Evolutionary conservation across 2,329 filamentous ascomycete species (phyloP), one percentile per base, ranked within the genome.

Genomic region (Colletotrichum tabaci): DNA sequence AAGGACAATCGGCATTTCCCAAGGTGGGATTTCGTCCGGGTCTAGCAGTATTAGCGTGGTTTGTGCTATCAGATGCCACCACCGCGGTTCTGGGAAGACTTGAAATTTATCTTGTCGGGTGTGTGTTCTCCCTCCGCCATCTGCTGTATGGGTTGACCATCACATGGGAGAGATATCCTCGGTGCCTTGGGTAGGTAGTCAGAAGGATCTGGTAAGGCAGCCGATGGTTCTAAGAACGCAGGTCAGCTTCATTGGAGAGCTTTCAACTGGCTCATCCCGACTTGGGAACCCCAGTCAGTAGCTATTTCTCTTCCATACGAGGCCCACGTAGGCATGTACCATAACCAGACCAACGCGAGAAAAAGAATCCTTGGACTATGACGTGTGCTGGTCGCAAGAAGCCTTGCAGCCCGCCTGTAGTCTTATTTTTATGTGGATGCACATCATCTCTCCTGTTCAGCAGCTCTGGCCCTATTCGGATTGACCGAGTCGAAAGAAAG

Each of bases 281-380:
- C 16, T 7, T 16, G 21, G 18, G 44, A 47, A n/a, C 18, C 8
- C 15, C 18, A 10, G 44, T 18, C 8, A n/a, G 44, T 18, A n/a
- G 16, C 4, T 4, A 9, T n/a, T 47, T 35, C 35, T 35, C 35
- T 35, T 18, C 44, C 44, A n/a, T 47, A n/a, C n/a, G 44, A 9
- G 44, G 10, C 18, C 44, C 44, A n/a, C n/a, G n/a, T n/a, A n/a
- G n/a, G 7, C 10, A 38, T 38, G 23, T 50, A 23, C 35, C 10
- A 16, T 13, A 8, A n/a, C 26, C 26, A 16, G 12, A 3, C 15
- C 23, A 18, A 16, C 15, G 1, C 26, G 15, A 9, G 12, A 4
- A 8, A 2, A n/a, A 5, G 2, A 49, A 44, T 53, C 42, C 60
- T 57, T 57, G 44, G 44, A 57, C 42, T 35, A 65, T 68, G 61